These are phyloP conservation scores for Diaporthe ampelina DNA, from an alignment of 2,329 filamentous ascomycete genomes.

Conservation along the genomic window DNA sequence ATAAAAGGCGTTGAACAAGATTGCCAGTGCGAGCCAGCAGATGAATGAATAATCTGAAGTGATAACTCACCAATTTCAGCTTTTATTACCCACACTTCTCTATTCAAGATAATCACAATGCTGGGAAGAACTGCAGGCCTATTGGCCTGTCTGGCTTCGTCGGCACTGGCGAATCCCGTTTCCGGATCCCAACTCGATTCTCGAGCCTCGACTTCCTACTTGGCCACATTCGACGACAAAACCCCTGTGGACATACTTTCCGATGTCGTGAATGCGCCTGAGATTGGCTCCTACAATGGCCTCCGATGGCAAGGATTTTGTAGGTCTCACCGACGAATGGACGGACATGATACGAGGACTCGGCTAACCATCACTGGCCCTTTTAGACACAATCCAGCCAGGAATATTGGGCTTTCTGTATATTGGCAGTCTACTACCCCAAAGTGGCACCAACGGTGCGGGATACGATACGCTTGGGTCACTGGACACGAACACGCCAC, in stretches of 20 bases:
- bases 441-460: neutral
- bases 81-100: neutral
- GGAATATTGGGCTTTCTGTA: neutral
- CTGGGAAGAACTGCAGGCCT: neutral
- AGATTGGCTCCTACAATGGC: conserved; percentile 7
- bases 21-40: neutral
- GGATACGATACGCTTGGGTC: conserved; percentile 19
- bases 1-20: neutral
- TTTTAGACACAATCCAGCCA: neutral
- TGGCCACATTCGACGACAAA: neutral
- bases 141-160: neutral
- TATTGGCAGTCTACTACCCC: neutral
- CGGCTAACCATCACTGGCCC: neutral
- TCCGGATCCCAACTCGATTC: neutral
- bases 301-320: conserved; percentile 19
- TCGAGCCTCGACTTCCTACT: neutral
- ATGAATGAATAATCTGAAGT: too few species aligned
- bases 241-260: neutral
- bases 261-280: neutral
- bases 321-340: neutral
- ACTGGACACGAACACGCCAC: neutral
- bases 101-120: neutral
- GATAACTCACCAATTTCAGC: neutral
- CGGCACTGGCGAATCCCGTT: neutral
- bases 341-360: neutral